A percentile compares a stretch with the other conserved stretches of the same genome.
phyloP scores from a whole-genome alignment of 31 red algal species.

The Asparagopsis taxiformis region DNA sequence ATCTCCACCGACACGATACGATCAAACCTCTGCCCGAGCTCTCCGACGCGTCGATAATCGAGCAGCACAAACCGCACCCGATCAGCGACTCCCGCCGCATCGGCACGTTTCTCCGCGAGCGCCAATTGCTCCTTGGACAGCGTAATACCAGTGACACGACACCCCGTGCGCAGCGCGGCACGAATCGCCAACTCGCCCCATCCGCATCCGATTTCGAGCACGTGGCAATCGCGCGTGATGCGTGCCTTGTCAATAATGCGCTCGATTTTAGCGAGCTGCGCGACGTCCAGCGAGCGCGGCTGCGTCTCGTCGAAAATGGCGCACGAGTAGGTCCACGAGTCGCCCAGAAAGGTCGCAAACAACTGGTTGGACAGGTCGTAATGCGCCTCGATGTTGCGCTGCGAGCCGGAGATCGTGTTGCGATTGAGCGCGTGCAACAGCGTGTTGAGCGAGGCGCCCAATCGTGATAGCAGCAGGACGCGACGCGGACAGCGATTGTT shows the following conservation, averaged over 20 bases:
- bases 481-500: conserved; percentile 11
- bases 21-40: conserved; percentile 54
- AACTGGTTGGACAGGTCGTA: conserved; percentile 95
- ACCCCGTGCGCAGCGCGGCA: conserved; percentile 52
- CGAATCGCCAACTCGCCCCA: conserved; percentile 94
- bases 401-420: conserved; percentile 64
- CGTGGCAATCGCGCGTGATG: conserved; percentile 37
- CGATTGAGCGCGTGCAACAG: conserved; percentile 48
- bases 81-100: conserved; percentile 62
- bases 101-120: conserved; percentile 46
- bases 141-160: conserved; percentile 84
- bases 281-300: conserved; percentile 58
- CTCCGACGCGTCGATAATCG: conserved; percentile 77
- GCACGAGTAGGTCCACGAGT: conserved; percentile 93
- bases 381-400: conserved; percentile 82
- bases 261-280: conserved; percentile 82
- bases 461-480: conserved; percentile 25
- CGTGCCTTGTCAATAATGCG: conserved; percentile 60
- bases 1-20: conserved; percentile 95
- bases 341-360: conserved; percentile 91
- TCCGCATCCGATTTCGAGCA: conserved; percentile 97
- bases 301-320: conserved; percentile 55
- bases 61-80: conserved; percentile 64
- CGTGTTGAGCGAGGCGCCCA: conserved; percentile 45
- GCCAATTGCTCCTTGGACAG: conserved; percentile 86